Conservation (phyloP, 306 rosid genomes). For the Vicia villosa region DNA sequence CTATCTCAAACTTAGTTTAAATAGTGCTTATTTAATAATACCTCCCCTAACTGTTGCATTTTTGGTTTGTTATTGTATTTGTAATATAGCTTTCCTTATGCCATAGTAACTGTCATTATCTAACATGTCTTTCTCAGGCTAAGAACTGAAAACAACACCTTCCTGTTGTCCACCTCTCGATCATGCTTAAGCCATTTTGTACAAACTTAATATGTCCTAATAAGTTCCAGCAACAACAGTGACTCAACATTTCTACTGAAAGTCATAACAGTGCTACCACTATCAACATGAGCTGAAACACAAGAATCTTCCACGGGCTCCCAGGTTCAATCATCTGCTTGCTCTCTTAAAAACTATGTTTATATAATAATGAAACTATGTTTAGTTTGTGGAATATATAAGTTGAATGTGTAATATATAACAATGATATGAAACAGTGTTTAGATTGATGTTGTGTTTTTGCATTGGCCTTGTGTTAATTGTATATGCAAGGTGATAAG, state of each 20-base stretch:
- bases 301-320: slow-evolving; percentile 75
- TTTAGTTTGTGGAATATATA: too few relatives aligned
- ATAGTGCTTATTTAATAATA: neutral
- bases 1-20: slow-evolving; percentile 9
- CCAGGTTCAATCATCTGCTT: too few relatives aligned
- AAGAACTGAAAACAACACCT: slow-evolving; percentile 18
- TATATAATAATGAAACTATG: too few relatives aligned
- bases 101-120: neutral
- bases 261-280: slow-evolving; percentile 48
- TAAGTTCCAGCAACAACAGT: slow-evolving; percentile 72
- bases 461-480: too few relatives aligned
- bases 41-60: neutral
- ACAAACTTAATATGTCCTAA: slow-evolving; percentile 12
- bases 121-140: slow-evolving; percentile 1
- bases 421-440: too few relatives aligned
- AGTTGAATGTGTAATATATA: too few relatives aligned
- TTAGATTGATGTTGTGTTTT: too few relatives aligned
- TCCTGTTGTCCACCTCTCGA: neutral
- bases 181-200: slow-evolving; percentile 22
- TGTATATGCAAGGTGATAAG: too few relatives aligned
- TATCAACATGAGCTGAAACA: slow-evolving; percentile 55
- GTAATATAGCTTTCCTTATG: neutral
- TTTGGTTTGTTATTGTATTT: slow-evolving; percentile 11
- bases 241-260: slow-evolving; percentile 46
- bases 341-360: too few relatives aligned